phyloP scores from a whole-genome alignment of 257 asterid species.

The Nicotiana sylvestris region DNA sequence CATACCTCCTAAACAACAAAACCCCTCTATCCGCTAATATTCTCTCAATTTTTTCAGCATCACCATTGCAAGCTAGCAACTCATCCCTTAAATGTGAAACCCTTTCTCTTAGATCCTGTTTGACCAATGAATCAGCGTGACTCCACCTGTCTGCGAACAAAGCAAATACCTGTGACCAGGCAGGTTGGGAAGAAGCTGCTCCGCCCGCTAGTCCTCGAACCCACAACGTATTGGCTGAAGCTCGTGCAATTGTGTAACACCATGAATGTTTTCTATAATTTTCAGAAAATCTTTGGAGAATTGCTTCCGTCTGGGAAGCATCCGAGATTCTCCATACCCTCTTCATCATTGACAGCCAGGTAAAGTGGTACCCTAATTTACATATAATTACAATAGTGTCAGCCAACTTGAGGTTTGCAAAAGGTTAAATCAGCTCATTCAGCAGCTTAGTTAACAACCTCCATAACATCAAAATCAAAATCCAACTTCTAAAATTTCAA shows the following conservation, averaged over 20 bases:
- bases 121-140: slow-evolving; percentile 10
- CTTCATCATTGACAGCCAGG: slow-evolving; percentile 27
- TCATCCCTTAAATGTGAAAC: slow-evolving; percentile 48
- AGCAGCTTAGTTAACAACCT: not conserved
- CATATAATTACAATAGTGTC: not conserved
- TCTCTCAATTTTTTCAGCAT: slow-evolving; percentile 34
- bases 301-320: slow-evolving; percentile 8
- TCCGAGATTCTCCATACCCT: slow-evolving; percentile 28
- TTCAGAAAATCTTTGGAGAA: slow-evolving; percentile 18
- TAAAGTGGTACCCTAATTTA: not conserved
- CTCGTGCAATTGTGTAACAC: not conserved
- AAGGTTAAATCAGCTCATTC: not conserved
- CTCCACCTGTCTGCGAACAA: slow-evolving; percentile 29
- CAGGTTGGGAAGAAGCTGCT: not conserved
- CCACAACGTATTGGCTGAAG: not conserved
- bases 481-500: not conserved
- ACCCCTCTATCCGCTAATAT: slow-evolving; percentile 52
- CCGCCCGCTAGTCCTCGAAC: not conserved
- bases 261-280: slow-evolving; percentile 13
- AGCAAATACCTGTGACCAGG: slow-evolving; percentile 12
- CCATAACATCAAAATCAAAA: not conserved
- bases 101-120: slow-evolving; percentile 15
- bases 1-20: slow-evolving; percentile 44
- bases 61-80: slow-evolving; percentile 32
- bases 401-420: not conserved